Base-by-base conservation (phyloP, 192 early-diverging fungal species). In the Rhizophagus sp. region DNA sequence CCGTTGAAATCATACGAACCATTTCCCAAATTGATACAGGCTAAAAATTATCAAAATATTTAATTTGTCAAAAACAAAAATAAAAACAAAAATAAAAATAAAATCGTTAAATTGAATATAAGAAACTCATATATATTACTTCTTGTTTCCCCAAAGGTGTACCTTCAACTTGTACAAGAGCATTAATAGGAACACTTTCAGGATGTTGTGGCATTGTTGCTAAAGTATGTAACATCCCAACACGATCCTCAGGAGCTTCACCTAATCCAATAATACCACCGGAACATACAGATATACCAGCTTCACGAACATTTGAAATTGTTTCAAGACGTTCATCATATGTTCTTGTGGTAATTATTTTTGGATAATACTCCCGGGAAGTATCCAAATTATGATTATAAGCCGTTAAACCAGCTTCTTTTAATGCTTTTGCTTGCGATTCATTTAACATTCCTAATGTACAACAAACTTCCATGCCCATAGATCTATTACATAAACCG, bases 331-430 rank as follows among this genome's bases (percentile, higher is more conserved):
- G 89, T 79, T 96, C 94, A 80, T 94, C 93, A 76, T 93, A 93
- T 49, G 90, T 87, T 67, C 94, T 89, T 33, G 94, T 95, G 17
- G 94, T 94, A 84, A 95, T 95, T 68, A 95, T 89, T 86, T 92
- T 94, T 73, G 92, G 90, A 73, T 94, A 95, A 85, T 86, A 92
- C 82, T 94, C 93, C 74, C 92, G 88, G n/a, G 88, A 91, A 24
- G 93, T 94, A 84, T 94, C 94, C 71, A 95, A 81, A 83, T 96
- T 96, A 85, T 96, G 93, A 86, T 96, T 94, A 86, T 96, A 96
- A 25, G 93, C 93, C 27, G 94, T 94, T 83, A 96, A 83, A 39
- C 94, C 94, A 34, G 94, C 93, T 25, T 93, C 90, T 83, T 96
- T 96, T 71, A 96, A 86, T 81, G 88, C 83, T 77, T 90, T 87